These are phyloP conservation scores for Dictyostelium discoideum DNA, from an alignment of 78 protist species.

Conservation along the genomic window DNA sequence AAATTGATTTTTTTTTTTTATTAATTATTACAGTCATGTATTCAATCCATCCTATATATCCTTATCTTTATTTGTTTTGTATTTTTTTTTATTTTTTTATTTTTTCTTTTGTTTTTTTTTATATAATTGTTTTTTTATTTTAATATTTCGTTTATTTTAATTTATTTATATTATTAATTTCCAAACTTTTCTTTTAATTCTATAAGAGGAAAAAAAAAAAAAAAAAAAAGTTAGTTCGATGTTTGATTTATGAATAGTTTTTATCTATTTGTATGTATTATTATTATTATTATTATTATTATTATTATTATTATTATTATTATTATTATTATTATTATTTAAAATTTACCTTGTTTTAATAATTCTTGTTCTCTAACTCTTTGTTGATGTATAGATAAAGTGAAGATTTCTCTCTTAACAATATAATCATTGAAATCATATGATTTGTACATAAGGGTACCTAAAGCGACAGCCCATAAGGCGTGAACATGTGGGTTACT, in stretches of 20 bases:
- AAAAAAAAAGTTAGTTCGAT: neutral
- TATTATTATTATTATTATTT: neutral
- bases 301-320: neutral
- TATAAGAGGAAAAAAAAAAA: neutral
- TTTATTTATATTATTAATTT: neutral
- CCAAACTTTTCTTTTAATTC: slow-evolving; percentile 14
- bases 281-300: neutral
- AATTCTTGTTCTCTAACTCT: slow-evolving; percentile 35
- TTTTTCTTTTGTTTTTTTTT: neutral
- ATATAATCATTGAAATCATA: slow-evolving; percentile 40
- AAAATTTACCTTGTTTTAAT: slow-evolving; percentile 25
- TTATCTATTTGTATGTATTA: neutral
- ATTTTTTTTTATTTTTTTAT: neutral
- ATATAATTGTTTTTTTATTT: too few relatives aligned
- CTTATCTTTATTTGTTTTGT: too few relatives aligned
- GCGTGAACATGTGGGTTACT: slow-evolving; percentile 19
- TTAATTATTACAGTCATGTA: neutral
- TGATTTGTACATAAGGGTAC: slow-evolving; percentile 12
- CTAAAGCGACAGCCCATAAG: neutral
- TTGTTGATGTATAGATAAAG: slow-evolving; percentile 1
- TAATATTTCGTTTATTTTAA: neutral
- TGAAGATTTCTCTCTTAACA: slow-evolving; percentile 3
- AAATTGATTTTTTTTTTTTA: neutral
- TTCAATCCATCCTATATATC: neutral
- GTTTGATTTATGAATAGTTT: neutral